Base-by-base conservation (phyloP, 371 early-diverging fungal genomes). In the Lichtheimia corymbifera region DNA sequence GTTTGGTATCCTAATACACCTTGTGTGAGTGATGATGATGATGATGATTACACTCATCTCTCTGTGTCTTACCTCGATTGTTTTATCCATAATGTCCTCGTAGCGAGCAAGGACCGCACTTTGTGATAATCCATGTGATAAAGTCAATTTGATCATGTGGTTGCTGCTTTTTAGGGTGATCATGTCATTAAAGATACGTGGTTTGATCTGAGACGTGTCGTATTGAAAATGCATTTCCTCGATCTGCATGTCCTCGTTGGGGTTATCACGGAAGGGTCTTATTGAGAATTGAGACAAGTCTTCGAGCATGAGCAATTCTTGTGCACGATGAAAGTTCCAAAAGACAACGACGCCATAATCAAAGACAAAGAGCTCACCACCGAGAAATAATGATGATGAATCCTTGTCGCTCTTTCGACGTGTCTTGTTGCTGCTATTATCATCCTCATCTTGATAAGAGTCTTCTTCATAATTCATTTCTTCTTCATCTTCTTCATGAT, bases 271-370 rank as follows among this genome's bases (percentile, higher is more conserved):
- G 71, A 82, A 67, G 3, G 79, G 70, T 18, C 69, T 70, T 35
- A 77, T 64, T 0, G 70, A 76, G 56, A 87, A 81, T 50, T 82
- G 71, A 41, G 79, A 66, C n/a, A 94, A 67, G 54, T 92, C 89
- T n/a, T 79, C 77, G 59, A 97, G 69, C 66, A 95, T 83, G 61
- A 82, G 70, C 22, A 80, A 59, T 70, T 97, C 98, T 63, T 96
- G 93, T 27, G 81, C 82, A 58, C 92, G 88, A n/a, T 86, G 85
- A 67, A 98, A 88, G 40, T 95, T 96, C 98, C 98, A 98, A 63
- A 96, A 88, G 1, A 97, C 97, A 2, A 93, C 91, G 6, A 96
- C 96, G 25, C 98, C 96, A 67, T 96, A 96, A 64, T 96, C 96
- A 67, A 96, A 97, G 52, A 91, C 75, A 61, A 92, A 92, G 12